Conservation (phyloP, 108 stramenopile species). For the Cylindrotheca closterium region DNA sequence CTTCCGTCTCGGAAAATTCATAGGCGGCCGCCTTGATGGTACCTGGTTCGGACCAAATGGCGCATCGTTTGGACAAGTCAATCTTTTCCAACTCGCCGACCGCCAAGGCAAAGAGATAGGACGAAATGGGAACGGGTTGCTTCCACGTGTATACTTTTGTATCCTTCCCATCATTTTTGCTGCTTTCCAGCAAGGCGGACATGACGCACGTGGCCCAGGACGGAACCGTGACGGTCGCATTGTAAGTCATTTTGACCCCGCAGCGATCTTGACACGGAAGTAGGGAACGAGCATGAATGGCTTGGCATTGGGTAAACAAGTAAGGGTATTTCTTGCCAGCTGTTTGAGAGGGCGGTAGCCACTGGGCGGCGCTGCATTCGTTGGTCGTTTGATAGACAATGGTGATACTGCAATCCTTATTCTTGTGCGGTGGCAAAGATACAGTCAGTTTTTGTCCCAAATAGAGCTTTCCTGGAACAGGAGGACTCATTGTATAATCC, state of each 20-base stretch:
- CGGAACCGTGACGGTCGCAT: conserved; percentile 83
- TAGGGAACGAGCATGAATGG: conserved; percentile 94
- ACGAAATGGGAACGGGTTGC: conserved; percentile 91
- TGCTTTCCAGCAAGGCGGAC: conserved; percentile 74
- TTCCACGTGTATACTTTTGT: conserved; percentile 55
- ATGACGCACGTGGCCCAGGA: conserved; percentile 92
- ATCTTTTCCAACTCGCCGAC: conserved; percentile 79
- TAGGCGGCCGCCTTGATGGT: conserved; percentile 88
- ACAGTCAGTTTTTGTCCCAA: conserved; percentile 60
- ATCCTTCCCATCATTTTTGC: conserved; percentile 4
- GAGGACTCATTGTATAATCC: conserved; percentile 36
- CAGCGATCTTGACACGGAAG: conserved; percentile 94
- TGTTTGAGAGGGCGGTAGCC: conserved; percentile 93
- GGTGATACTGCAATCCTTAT: conserved; percentile 28
- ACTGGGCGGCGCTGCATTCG: conserved; percentile 84
- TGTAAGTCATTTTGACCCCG: conserved; percentile 88
- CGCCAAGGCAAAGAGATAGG: conserved; percentile 94
- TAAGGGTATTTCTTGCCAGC: conserved; percentile 91
- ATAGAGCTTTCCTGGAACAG: conserved; percentile 37
- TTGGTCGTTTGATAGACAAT: conserved; percentile 79
- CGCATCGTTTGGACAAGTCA: conserved; percentile 79
- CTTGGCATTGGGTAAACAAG: conserved; percentile 97
- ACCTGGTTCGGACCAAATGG: conserved; percentile 93
- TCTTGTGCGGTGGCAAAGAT: conserved; percentile 21
- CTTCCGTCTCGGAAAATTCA: conserved; percentile 95